Evolutionary conservation across 768 basidiomycete species (phyloP), one percentile per base, ranked within the genome.

Genomic region (Leccinum ochraceum): DNA sequence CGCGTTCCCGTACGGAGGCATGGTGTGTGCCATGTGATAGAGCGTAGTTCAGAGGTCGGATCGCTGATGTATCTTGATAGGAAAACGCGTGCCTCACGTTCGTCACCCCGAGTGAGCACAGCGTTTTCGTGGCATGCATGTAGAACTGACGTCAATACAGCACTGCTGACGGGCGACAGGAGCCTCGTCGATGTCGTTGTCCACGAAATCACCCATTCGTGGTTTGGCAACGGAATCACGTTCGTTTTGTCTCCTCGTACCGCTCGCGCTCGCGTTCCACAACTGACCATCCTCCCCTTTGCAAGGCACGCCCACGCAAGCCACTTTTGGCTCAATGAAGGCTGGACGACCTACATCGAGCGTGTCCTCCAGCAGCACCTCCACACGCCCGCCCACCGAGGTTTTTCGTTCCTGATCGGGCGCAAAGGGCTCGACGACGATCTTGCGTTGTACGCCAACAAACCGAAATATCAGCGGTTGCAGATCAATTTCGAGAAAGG

Each of bases 261-360:
- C 11, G 20, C 8, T 62, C 34, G 36, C 44, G 28, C 20, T 51
- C 28, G 28, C 2, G 7, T 34, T 34, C 52, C 46, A 32, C 11
- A 37, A 34, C 51, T 56, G 52, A 50, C 42, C 14, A 36, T 28
- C 2, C n/a, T 30, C 16, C 32, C 13, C 32, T 6, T 34, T 11
- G 6, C 36, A 49, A 83, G 87, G 0, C 88, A 90, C 54, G 86
- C 87, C 1, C 69, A 92, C 60, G 85, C 89, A 3, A 81, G 83
- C 4, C 89, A 92, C 74, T 93, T 92, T 76, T 93, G 91, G 90
- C 83, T 94, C 42, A 94, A 94, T 71, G 91, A 95, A 77, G 90
- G 94, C 28, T 95, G 92, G 89, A 97, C 95, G 34, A 95, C 92
- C 0, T 98, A 95, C 69, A 87, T 92, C 32, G 95, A 98, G 71